Conservation (phyloP, 192 early-diverging fungal species). For the Coemansia sp. region DNA sequence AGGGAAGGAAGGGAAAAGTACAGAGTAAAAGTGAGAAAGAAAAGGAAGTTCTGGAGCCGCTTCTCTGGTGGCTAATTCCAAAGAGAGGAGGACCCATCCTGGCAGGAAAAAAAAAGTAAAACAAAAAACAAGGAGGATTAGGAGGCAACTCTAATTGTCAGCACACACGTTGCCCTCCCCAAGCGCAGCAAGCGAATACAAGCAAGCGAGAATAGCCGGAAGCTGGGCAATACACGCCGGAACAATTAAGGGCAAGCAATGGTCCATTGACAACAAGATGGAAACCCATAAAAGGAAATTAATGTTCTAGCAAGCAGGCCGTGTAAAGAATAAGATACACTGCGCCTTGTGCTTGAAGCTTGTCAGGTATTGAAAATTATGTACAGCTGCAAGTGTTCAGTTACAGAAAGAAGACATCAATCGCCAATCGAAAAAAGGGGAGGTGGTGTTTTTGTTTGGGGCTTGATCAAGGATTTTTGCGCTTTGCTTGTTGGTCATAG, state of each 20-base stretch:
- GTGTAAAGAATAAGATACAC: background rate
- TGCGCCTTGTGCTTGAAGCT: background rate
- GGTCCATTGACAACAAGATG: slow-evolving; percentile 29
- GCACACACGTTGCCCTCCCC: background rate
- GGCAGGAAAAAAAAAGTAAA: slow-evolving; percentile 11
- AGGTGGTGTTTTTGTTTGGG: too few relatives aligned
- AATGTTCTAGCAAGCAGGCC: background rate
- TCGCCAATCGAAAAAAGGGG: too few relatives aligned
- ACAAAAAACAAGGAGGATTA: background rate
- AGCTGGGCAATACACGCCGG: slow-evolving; percentile 12
- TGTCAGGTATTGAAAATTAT: background rate
- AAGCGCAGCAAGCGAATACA: background rate
- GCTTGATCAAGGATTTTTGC: too few relatives aligned
- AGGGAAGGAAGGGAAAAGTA: too few relatives aligned
- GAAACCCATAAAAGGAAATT: slow-evolving; percentile 5
- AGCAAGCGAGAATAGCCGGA: slow-evolving; percentile 9
- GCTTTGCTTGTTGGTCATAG: too few relatives aligned
- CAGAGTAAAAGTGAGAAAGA: background rate
- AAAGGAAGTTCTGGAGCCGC: background rate
- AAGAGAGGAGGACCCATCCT: background rate
- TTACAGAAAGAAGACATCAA: too few relatives aligned
- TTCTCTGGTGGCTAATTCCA: slow-evolving; percentile 1
- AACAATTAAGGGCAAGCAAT: slow-evolving; percentile 32
- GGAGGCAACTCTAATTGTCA: slow-evolving; percentile 2
- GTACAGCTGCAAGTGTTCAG: background rate